Conservation (phyloP, 2,329 filamentous ascomycete genomes). For the Aquanectria penicillioides region DNA sequence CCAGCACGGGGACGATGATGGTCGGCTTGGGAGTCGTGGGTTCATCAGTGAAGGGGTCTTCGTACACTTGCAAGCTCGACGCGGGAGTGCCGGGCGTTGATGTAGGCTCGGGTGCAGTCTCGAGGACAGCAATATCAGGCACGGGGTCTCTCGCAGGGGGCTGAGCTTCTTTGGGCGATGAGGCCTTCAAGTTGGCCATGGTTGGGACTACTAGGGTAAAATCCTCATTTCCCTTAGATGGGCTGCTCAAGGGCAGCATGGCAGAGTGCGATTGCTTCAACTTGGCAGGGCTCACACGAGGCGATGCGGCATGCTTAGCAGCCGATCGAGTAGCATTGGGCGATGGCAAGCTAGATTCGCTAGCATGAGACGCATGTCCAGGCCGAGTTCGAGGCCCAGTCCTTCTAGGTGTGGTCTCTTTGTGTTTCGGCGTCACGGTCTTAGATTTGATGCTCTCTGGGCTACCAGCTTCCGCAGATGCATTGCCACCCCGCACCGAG, state of each 20-base stretch:
- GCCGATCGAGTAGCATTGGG: constrained; percentile 50
- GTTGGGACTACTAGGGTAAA: constrained; percentile 63
- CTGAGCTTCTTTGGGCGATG: constrained; percentile 42
- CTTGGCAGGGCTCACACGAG: constrained; percentile 54
- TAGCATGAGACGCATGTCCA: constrained; percentile 59
- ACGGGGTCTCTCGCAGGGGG: constrained; percentile 24
- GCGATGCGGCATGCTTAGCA: constrained; percentile 50
- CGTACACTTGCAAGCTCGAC: constrained; percentile 63
- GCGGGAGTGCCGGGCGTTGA: constrained; percentile 23
- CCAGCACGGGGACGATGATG: constrained; percentile 62
- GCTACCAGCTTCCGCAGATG: constrained; percentile 49
- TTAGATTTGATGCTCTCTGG: constrained; percentile 60
- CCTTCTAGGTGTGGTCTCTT: constrained; percentile 63
- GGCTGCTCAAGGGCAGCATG: constrained; percentile 49
- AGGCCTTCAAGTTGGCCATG: constrained; percentile 49
- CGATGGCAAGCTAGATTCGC: constrained; percentile 61
- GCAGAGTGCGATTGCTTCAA: constrained; percentile 47
- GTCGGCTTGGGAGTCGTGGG: constrained; percentile 57
- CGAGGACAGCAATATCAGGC: constrained; percentile 16
- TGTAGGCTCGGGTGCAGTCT: background rate
- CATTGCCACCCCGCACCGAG: constrained; percentile 64
- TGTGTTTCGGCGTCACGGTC: constrained; percentile 60
- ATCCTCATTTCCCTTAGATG: constrained; percentile 61
- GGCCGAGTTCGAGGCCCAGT: constrained; percentile 57
- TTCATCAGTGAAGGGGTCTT: constrained; percentile 67